phyloP scores from a whole-genome alignment of 805 yeast genomes.

The Candida anglica region DNA sequence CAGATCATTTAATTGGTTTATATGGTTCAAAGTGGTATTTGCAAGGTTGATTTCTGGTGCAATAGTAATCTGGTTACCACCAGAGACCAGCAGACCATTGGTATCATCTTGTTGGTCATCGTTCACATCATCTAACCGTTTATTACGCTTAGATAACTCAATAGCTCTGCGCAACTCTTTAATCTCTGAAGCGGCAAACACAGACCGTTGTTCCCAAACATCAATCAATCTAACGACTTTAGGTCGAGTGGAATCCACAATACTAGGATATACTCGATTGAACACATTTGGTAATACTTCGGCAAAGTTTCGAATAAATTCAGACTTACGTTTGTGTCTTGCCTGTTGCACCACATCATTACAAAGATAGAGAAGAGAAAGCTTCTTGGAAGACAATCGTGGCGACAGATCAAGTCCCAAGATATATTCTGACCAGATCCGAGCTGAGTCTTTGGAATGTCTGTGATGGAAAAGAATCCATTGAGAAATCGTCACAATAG shows the following conservation, averaged over 20 bases:
- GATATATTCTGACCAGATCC: slow-evolving; percentile 32
- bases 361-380: slow-evolving; percentile 64
- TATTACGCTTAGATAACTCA: slow-evolving; percentile 13
- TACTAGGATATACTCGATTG: slow-evolving; percentile 19
- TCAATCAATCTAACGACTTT: slow-evolving; percentile 48
- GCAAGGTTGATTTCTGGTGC: slow-evolving; percentile 29
- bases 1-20: slow-evolving; percentile 21
- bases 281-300: slow-evolving; percentile 43
- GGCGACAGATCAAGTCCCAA: slow-evolving; percentile 6
- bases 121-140: slow-evolving; percentile 1
- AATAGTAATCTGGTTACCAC: slow-evolving; percentile 6
- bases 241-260: slow-evolving; percentile 36
- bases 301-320: slow-evolving; percentile 57
- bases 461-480: slow-evolving; percentile 46
- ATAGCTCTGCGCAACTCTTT: slow-evolving; percentile 21
- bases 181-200: slow-evolving; percentile 34
- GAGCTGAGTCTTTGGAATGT: slow-evolving; percentile 31
- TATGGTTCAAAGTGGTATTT: slow-evolving; percentile 24
- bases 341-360: slow-evolving; percentile 84
- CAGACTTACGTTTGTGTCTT: slow-evolving; percentile 54
- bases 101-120: not conserved
- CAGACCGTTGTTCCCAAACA: slow-evolving; percentile 55
- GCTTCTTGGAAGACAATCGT: slow-evolving; percentile 29
- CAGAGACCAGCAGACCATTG: not conserved
- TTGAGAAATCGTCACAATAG: slow-evolving; percentile 42